Conservation (phyloP, 1,284 basidiomycete species). For the Cutaneotrichosporon cavernicola region DNA sequence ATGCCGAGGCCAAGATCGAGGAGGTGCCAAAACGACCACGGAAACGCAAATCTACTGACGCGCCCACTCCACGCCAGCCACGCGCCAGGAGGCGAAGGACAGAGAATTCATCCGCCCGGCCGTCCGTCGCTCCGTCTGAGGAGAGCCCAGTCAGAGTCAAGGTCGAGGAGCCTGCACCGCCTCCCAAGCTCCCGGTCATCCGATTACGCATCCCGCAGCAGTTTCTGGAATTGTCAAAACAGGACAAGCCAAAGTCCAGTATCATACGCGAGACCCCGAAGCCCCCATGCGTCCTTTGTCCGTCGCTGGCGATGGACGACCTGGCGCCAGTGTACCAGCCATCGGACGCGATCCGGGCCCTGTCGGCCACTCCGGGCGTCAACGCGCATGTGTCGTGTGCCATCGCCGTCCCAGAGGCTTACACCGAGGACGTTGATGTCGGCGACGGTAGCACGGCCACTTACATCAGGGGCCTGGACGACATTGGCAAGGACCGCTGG, state of each 20-base stretch:
- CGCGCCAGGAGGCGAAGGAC: slow-evolving; percentile 8
- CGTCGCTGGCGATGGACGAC: slow-evolving; percentile 60
- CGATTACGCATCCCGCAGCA: slow-evolving; percentile 20
- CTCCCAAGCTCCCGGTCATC: slow-evolving; percentile 16
- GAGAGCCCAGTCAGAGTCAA: neutral
- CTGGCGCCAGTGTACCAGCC: slow-evolving; percentile 61
- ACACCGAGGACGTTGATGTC: slow-evolving; percentile 63
- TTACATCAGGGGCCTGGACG: slow-evolving; percentile 72
- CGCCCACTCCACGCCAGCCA: neutral
- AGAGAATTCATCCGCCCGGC: neutral
- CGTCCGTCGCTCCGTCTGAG: neutral
- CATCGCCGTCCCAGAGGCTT: slow-evolving; percentile 76
- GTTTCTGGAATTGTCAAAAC: slow-evolving; percentile 21
- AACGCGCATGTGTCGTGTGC: slow-evolving; percentile 68
- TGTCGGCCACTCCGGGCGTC: slow-evolving; percentile 16
- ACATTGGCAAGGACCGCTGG: slow-evolving; percentile 85
- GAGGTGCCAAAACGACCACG: slow-evolving; percentile 1
- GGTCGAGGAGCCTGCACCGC: neutral
- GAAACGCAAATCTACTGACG: slow-evolving; percentile 10
- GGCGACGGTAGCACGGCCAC: slow-evolving; percentile 47
- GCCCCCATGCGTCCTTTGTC: slow-evolving; percentile 75
- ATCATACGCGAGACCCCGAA: slow-evolving; percentile 5
- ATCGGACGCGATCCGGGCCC: slow-evolving; percentile 14
- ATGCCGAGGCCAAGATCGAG: neutral
- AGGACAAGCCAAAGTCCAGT: neutral